Base-by-base conservation (phyloP, 257 asterid species). In the Buddleja alternifolia region DNA sequence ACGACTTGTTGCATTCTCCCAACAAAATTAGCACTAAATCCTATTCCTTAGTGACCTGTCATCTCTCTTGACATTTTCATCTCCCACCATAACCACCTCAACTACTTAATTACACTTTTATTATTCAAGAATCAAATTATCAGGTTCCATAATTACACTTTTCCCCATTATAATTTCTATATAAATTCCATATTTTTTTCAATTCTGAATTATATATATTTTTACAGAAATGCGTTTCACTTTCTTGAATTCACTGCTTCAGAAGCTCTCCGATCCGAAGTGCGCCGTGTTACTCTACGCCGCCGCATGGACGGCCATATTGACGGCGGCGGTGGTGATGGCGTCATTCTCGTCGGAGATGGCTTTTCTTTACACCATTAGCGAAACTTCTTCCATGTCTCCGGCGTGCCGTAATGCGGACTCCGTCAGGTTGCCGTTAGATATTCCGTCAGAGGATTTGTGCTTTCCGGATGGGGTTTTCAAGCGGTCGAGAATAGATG, bases 331-430 rank as follows among this genome's bases (percentile, higher is more conserved):
- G 8, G 90, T 78, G 71, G 90, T 82, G 6, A 66, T 76, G n/a
- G 88, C 87, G 4, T 86, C 92, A 0, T 86, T 86, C 70, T 59
- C 82, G 3, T 87, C 89, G 6, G 92, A 86, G 71, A 32, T 77
- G 60, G 87, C 92, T 62, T 83, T 81, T 29, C 83, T 83, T 44
- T 75, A 72, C 4, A 78, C 89, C 24, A 78, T 81, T 15, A 73
- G 76, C 40, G 81, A 84, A 0, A 11, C 81, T 11, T 85, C 87
- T 17, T 69, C 89, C n/a, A 72, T 80, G 75, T 82, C 90, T 17
- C 66, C 32, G 70, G 71, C 69, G 21, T 86, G 88, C 54, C 44
- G n/a, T 1, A 6, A 24, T 4, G 34, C 25, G 24, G 80, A 79
- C 47, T 47, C 72, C 29, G 78, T 84, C 48, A 69, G 90, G 67